phyloP scores from a whole-genome alignment of 2,329 filamentous ascomycete genomes.

The Microcyclospora pomicola region DNA sequence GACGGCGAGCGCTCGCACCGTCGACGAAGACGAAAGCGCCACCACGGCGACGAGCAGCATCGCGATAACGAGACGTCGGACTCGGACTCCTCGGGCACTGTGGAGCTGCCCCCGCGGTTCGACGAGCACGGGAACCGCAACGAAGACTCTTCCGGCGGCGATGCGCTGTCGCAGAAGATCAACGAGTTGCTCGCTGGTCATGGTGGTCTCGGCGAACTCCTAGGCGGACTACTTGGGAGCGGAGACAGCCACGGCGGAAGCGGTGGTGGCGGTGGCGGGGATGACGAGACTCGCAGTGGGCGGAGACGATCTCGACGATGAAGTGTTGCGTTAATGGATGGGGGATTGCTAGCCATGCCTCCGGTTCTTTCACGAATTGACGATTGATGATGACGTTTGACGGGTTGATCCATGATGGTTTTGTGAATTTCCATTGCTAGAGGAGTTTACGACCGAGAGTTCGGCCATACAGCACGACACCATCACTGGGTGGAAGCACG shows the following conservation, averaged over 20 bases:
- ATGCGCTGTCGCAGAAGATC: constrained; percentile 7
- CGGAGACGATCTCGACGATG: background rate
- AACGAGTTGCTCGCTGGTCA: constrained; percentile 18
- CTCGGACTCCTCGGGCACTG: constrained; percentile 11
- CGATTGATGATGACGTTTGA: too few species aligned
- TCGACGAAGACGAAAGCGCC: background rate
- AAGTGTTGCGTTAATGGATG: background rate
- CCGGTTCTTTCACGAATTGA: too few species aligned
- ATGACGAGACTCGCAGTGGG: background rate
- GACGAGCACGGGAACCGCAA: constrained; percentile 22
- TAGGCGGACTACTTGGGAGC: background rate
- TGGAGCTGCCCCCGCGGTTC: constrained; percentile 25
- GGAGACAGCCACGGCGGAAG: background rate
- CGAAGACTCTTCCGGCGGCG: constrained; percentile 4
- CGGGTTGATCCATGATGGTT: too few species aligned
- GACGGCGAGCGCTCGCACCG: constrained; percentile 6
- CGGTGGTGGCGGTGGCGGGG: background rate
- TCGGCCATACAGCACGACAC: too few species aligned
- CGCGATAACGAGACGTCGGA: background rate
- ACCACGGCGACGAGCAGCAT: background rate
- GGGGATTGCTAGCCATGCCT: too few species aligned
- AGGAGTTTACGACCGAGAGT: too few species aligned
- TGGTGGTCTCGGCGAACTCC: background rate
- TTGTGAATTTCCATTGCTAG: too few species aligned
- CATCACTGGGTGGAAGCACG: too few species aligned